Percentiles rank a stretch among this genome's conserved stretches.
These are phyloP conservation scores for Vitis cinerea DNA, from an alignment of 164 flowering plant genomes.

Conservation along the genomic window DNA sequence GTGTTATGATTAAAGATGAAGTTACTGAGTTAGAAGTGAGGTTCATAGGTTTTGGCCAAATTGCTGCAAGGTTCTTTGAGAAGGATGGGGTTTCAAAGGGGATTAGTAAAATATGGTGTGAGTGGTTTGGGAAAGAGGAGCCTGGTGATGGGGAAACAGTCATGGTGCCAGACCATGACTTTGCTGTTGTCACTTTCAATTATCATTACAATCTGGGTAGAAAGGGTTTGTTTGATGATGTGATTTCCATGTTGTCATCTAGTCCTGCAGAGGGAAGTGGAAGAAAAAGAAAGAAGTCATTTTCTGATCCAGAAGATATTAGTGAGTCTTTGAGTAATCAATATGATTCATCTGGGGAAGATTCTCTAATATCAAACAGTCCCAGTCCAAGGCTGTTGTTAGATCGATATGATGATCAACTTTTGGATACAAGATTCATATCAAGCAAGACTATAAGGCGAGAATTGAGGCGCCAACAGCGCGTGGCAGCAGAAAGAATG, in stretches of 20 bases:
- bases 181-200: conserved; percentile 61
- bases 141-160: conserved; percentile 17
- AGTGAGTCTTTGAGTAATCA: conserved; percentile 37
- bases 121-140: conserved; percentile 68
- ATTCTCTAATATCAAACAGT: conserved; percentile 29
- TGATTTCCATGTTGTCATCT: conserved; percentile 32
- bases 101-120: conserved; percentile 82
- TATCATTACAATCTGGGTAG: conserved; percentile 64
- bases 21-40: conserved; percentile 44
- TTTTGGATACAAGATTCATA: conserved; percentile 30
- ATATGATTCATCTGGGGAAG: conserved; percentile 54
- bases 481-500: conserved; percentile 62
- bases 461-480: conserved; percentile 65
- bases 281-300: conserved; percentile 48
- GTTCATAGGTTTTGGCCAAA: conserved; percentile 59
- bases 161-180: conserved; percentile 54
- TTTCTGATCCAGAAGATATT: conserved; percentile 73
- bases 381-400: conserved; percentile 23
- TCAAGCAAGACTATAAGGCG: conserved; percentile 56
- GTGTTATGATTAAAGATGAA: conserved; percentile 52
- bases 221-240: conserved; percentile 44
- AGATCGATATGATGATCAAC: conserved; percentile 36
- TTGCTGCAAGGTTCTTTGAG: conserved; percentile 53
- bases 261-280: conserved; percentile 22
- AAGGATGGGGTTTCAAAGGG: conserved; percentile 25